These are phyloP conservation scores for Plenodomus biglobosus DNA, from an alignment of 2,329 filamentous ascomycete genomes.

Conservation along the genomic window DNA sequence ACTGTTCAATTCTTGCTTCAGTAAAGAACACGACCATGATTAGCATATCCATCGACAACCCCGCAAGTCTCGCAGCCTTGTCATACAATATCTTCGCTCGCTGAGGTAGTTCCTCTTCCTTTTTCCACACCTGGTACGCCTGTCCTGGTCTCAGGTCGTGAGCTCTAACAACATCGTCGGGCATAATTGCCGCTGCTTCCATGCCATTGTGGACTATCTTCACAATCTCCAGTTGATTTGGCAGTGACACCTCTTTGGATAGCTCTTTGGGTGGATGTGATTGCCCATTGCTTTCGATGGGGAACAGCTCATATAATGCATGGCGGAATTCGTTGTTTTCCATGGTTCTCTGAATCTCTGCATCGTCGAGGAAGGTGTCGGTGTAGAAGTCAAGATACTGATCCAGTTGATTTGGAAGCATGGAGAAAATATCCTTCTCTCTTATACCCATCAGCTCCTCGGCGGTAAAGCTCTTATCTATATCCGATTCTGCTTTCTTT, in stretches of 20 bases:
- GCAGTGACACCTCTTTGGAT: constrained; percentile 31
- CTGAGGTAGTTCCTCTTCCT: constrained; percentile 51
- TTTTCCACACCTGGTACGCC: constrained; percentile 54
- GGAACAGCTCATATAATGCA: constrained; percentile 49
- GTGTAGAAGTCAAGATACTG: constrained; percentile 79
- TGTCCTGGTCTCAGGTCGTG: constrained; percentile 50
- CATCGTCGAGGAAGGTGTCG: constrained; percentile 60
- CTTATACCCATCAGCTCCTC: constrained; percentile 56
- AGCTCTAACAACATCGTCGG: constrained; percentile 34
- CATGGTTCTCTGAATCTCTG: constrained; percentile 37
- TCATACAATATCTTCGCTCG: constrained; percentile 54
- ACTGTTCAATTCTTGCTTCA: constrained; percentile 45
- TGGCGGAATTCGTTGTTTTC: constrained; percentile 45
- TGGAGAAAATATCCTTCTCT: constrained; percentile 63
- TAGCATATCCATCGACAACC: constrained; percentile 54
- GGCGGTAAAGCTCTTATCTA: constrained; percentile 33
- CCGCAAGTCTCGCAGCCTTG: constrained; percentile 53
- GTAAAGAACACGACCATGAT: constrained; percentile 54
- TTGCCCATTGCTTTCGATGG: constrained; percentile 21
- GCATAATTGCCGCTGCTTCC: constrained; percentile 43
- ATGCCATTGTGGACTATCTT: constrained; percentile 49
- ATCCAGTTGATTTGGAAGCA: constrained; percentile 66
- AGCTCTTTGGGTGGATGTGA: neutral
- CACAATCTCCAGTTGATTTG: constrained; percentile 42
- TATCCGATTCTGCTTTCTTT: constrained; percentile 19